Evolutionary conservation across 306 rosid genomes (phyloP), one percentile per base, ranked within the genome.

Genomic region (Purshia tridentata): DNA sequence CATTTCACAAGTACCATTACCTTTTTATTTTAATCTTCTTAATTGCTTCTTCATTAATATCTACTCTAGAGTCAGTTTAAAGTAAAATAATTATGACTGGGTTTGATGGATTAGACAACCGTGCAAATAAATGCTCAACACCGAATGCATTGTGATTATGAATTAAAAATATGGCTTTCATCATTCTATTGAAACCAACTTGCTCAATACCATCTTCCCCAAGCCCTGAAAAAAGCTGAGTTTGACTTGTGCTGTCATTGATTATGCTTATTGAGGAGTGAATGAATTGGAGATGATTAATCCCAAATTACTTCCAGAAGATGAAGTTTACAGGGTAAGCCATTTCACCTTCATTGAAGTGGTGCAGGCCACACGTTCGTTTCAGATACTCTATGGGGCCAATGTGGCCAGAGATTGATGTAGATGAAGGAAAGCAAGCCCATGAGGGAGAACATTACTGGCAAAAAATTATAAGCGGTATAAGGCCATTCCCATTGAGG

Each of bases 301-400:
- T 23, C 64, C 42, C 42, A 39, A 29, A 73, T 29, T 39, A 67
- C 57, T 51, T 48, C 23, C 59, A 20, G 65, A 55, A 68, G 57
- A 39, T 72, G 68, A 2, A 29, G 35, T 45, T 72, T 40, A 16
- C 55, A 19, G n/a, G n/a, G 46, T 57, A 45, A 22, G 46, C 62
- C 47, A 57, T 52, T 53, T 55, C 70, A 61, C 72, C 86, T 82
- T 68, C 78, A 70, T 41, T 5, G 55, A 80, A 81, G 72, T 56
- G 68, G 69, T 23, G 18, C 8, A 20, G 59, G 74, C 81, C 88
- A 83, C 88, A 85, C 82, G 86, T 81, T 77, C 70, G 74, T 73
- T 69, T 78, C 77, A 69, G 84, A 80, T 72, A 73, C 68, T 77
- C n/a, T 49, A 77, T 73, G 82, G 81, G 79, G 56, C 70, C 76